Evolutionary conservation across 805 yeast species (phyloP).

Genomic region (Sugiyamaella chiloensis): DNA sequence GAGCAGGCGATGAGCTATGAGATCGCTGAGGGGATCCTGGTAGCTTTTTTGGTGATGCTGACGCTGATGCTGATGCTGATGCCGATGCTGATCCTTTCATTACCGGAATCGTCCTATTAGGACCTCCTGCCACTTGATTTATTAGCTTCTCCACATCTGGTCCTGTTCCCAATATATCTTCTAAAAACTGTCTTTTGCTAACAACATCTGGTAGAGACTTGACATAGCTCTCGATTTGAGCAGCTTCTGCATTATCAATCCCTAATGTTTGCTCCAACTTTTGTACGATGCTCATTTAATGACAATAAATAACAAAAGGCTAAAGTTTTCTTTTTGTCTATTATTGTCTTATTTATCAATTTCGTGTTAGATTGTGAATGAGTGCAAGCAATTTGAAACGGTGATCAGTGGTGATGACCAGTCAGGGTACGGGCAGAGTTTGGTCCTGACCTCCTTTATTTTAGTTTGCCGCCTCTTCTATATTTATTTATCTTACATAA

Average conservation of each 20-base stretch:
- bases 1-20: slow-evolving; percentile 5
- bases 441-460: background rate
- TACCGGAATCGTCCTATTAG: background rate
- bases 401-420: too few species aligned
- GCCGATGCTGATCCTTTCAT: background rate
- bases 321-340: too few species aligned
- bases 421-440: too few species aligned
- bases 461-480: background rate
- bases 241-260: background rate
- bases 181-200: background rate
- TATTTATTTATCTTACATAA: background rate
- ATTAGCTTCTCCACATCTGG: background rate
- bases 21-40: background rate
- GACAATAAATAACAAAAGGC: background rate
- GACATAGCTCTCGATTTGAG: background rate
- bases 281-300: background rate
- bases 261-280: background rate
- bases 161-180: background rate
- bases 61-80: background rate
- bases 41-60: background rate
- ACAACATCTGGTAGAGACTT: background rate
- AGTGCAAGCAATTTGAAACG: too few species aligned
- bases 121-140: background rate
- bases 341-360: too few species aligned
- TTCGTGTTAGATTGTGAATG: too few species aligned